These are phyloP conservation scores for Aureobasidium melanogenum DNA, from an alignment of 2,329 filamentous ascomycete genomes.

Conservation along the genomic window DNA sequence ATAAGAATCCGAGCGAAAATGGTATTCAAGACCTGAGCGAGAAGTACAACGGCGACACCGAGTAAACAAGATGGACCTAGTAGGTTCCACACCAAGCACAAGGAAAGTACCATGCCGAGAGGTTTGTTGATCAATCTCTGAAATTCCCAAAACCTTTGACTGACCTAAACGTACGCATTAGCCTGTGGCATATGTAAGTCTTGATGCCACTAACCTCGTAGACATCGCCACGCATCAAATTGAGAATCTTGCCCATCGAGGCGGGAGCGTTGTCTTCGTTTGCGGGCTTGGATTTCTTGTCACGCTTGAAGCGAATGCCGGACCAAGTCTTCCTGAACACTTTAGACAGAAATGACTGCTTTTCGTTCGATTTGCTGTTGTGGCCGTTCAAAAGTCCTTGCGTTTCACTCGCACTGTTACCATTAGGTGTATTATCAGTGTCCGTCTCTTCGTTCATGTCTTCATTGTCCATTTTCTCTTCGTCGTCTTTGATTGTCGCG, in stretches of 20 bases:
- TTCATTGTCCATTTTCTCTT: slow-evolving; percentile 21
- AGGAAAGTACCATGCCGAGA: slow-evolving; percentile 64
- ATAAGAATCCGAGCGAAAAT: slow-evolving; percentile 58
- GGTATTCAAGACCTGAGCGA: slow-evolving; percentile 62
- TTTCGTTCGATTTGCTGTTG: slow-evolving; percentile 18
- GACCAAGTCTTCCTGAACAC: neutral
- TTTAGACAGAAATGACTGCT: neutral
- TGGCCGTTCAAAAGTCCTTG: slow-evolving; percentile 14
- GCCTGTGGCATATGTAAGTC: neutral
- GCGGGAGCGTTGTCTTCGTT: slow-evolving; percentile 48
- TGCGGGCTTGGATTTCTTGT: neutral
- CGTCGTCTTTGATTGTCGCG: neutral
- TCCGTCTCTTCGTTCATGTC: slow-evolving; percentile 15
- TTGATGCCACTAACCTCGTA: slow-evolving; percentile 35
- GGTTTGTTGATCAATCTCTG: slow-evolving; percentile 67
- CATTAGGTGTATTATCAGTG: slow-evolving; percentile 13
- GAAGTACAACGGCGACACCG: slow-evolving; percentile 56
- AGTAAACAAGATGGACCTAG: slow-evolving; percentile 72
- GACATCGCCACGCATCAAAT: slow-evolving; percentile 70
- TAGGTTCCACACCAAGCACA: slow-evolving; percentile 65
- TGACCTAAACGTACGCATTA: neutral
- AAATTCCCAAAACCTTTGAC: slow-evolving; percentile 81
- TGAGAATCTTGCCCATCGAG: slow-evolving; percentile 84
- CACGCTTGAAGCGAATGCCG: neutral
- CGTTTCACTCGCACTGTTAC: neutral